Conservation (phyloP, 2,329 filamentous ascomycete genomes). For the Phaeosphaeria sp. region DNA sequence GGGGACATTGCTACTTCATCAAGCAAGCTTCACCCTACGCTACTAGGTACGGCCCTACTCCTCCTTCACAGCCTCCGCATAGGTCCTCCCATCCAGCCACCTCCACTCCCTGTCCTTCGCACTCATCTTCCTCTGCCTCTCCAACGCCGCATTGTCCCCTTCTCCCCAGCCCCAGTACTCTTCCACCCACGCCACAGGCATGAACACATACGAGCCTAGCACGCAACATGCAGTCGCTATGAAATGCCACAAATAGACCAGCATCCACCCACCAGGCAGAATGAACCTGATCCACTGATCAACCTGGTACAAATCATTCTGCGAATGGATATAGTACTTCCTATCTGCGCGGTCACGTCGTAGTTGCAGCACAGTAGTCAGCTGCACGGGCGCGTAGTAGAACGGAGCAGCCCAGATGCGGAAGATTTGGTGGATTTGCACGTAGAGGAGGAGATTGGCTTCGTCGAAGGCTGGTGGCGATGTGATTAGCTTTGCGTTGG, state of each 20-base stretch:
- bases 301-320: conserved; percentile 83
- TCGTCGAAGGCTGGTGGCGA: conserved; percentile 69
- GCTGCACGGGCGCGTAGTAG: conserved; percentile 70
- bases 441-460: conserved; percentile 70
- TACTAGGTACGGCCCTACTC: conserved; percentile 7
- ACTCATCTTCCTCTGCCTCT: conserved; percentile 13
- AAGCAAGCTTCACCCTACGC: conserved; percentile 10
- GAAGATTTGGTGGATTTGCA: conserved; percentile 77
- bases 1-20: background rate
- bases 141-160: conserved; percentile 5
- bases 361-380: conserved; percentile 73
- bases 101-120: conserved; percentile 10
- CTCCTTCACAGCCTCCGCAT: conserved; percentile 13
- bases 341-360: conserved; percentile 50
- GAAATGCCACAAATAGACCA: conserved; percentile 69
- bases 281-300: conserved; percentile 79
- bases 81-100: conserved; percentile 16
- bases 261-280: conserved; percentile 61
- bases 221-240: conserved; percentile 70
- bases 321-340: conserved; percentile 74
- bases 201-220: conserved; percentile 60
- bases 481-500: background rate
- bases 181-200: conserved; percentile 52
- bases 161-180: conserved; percentile 23
- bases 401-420: conserved; percentile 79